phyloP scores from a whole-genome alignment of 2,329 filamentous ascomycete genomes.

The Colletotrichum zoysiae region DNA sequence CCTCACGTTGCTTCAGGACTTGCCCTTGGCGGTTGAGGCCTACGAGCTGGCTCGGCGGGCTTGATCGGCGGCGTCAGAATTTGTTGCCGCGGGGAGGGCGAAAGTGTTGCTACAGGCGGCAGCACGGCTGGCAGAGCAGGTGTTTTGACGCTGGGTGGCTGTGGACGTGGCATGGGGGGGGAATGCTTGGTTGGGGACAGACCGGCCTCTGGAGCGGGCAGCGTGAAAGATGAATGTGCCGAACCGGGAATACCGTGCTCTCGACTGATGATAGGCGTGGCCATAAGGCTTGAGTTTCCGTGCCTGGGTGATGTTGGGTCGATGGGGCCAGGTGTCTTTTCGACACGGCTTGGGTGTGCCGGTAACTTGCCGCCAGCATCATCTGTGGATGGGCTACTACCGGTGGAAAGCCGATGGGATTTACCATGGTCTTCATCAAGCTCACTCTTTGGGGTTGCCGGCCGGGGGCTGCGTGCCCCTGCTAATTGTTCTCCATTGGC shows the following conservation, averaged over 20 bases:
- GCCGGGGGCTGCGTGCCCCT: constrained; percentile 1
- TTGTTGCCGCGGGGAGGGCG: constrained; percentile 68
- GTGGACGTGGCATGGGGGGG: constrained; percentile 52
- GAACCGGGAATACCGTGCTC: constrained; percentile 40
- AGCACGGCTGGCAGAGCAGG: constrained; percentile 59
- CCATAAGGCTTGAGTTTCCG: constrained; percentile 35
- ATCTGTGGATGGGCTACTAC: neutral
- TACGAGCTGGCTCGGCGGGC: constrained; percentile 51
- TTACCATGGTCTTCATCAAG: neutral
- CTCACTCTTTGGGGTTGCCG: constrained; percentile 28
- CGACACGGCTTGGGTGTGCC: constrained; percentile 5
- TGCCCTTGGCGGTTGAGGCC: constrained; percentile 25
- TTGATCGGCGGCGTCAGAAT: constrained; percentile 73
- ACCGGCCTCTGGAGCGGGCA: constrained; percentile 59
- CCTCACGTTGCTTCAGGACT: constrained; percentile 8
- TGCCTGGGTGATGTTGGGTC: constrained; percentile 32
- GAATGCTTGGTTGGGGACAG: constrained; percentile 67
- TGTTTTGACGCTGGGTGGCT: constrained; percentile 34
- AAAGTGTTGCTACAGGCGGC: constrained; percentile 68
- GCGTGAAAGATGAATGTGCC: constrained; percentile 37
- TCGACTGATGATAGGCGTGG: constrained; percentile 40
- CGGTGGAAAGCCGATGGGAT: neutral
- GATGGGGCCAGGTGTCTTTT: constrained; percentile 26
- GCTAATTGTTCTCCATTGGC: neutral
- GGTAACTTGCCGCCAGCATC: neutral